phyloP scores from a whole-genome alignment of 345 rosid species.

The Nephelium lappaceum region DNA sequence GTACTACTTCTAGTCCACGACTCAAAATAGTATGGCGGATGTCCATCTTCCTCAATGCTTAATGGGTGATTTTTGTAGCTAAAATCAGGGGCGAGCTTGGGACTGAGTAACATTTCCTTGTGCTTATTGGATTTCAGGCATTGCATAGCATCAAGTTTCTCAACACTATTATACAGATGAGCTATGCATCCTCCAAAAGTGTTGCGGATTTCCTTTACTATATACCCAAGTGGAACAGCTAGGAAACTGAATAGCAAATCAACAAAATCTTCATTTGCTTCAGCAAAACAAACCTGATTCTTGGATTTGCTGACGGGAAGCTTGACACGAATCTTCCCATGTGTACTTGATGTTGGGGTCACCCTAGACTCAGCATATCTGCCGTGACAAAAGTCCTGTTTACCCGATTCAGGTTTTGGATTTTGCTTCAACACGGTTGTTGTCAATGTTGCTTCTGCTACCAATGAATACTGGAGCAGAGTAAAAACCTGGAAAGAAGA shows the following conservation, averaged over 20 bases:
- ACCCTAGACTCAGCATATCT: background rate
- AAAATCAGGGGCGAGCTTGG: slow-evolving; percentile 23
- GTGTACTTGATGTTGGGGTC: background rate
- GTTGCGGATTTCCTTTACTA: slow-evolving; percentile 13
- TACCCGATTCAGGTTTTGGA: background rate
- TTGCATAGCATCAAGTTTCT: slow-evolving; percentile 12
- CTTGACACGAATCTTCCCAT: slow-evolving; percentile 12
- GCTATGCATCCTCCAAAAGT: slow-evolving; percentile 10
- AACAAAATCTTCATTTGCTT: slow-evolving; percentile 30
- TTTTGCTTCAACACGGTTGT: slow-evolving; percentile 18
- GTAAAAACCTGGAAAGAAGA: slow-evolving; percentile 24
- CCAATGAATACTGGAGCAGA: slow-evolving; percentile 21
- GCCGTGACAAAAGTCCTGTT: background rate
- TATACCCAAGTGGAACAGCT: slow-evolving; percentile 30
- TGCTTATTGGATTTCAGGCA: slow-evolving; percentile 13
- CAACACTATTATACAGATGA: slow-evolving; percentile 17
- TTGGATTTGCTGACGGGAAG: slow-evolving; percentile 29
- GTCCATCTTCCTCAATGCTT: background rate
- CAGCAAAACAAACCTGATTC: slow-evolving; percentile 26
- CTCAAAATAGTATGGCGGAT: background rate
- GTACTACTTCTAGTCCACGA: too few relatives aligned
- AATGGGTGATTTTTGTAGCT: slow-evolving; percentile 7
- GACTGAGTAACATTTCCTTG: slow-evolving; percentile 19
- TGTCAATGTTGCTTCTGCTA: slow-evolving; percentile 23
- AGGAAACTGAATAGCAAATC: slow-evolving; percentile 40